Percentiles rank a stretch among this genome's conserved stretches.
Evolutionary conservation across 1,139 yeast species (phyloP).

Genomic region (Sugiyamaella neomexicana): DNA sequence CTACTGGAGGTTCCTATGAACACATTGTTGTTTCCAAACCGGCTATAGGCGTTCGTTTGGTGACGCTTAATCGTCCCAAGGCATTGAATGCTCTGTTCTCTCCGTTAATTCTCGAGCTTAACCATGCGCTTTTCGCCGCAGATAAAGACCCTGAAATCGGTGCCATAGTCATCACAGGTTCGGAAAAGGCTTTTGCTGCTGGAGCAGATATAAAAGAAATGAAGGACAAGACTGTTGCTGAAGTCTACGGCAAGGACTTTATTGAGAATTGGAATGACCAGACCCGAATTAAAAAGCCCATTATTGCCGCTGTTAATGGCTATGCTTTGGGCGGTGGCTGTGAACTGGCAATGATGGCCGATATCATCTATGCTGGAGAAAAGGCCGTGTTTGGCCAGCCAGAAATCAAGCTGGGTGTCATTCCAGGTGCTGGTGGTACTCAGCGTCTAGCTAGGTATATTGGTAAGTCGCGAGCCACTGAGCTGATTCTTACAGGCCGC

Average conservation of each 20-base stretch:
- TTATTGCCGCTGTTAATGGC: constrained; percentile 55
- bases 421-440: constrained; percentile 49
- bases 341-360: constrained; percentile 55
- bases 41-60: constrained; percentile 46
- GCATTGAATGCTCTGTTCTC: constrained; percentile 65
- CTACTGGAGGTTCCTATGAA: constrained; percentile 42
- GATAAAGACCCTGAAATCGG: constrained; percentile 46
- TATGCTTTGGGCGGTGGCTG: constrained; percentile 57
- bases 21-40: constrained; percentile 45
- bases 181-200: constrained; percentile 51
- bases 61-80: constrained; percentile 63
- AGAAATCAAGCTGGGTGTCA: constrained; percentile 52
- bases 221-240: constrained; percentile 44
- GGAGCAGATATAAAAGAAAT: constrained; percentile 58
- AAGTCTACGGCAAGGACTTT: constrained; percentile 42
- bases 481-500: constrained; percentile 49
- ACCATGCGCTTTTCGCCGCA: constrained; percentile 44
- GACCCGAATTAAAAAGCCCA: constrained; percentile 45
- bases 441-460: constrained; percentile 38
- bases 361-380: constrained; percentile 51
- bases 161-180: constrained; percentile 51
- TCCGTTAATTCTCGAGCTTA: constrained; percentile 47
- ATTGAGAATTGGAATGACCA: constrained; percentile 44
- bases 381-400: constrained; percentile 56
- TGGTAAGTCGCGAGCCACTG: constrained; percentile 53